Evolutionary conservation across 208 protist genomes (phyloP).

Genomic region (Leishmania arabica): DNA sequence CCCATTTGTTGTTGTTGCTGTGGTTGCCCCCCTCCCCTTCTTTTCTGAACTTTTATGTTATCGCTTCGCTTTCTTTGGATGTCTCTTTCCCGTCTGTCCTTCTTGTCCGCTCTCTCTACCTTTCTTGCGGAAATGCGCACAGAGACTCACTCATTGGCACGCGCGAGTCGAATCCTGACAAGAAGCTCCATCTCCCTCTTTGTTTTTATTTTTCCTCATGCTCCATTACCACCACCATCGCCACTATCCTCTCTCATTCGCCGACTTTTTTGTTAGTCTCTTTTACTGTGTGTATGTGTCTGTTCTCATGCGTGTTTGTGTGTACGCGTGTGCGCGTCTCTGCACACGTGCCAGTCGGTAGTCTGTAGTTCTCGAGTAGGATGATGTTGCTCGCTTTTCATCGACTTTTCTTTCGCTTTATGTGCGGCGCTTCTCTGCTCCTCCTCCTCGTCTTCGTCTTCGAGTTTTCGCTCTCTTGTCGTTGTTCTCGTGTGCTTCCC

Average conservation of each 20-base stretch:
- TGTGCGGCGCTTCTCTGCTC: not conserved
- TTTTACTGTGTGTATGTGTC: not conserved
- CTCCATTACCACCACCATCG: not conserved
- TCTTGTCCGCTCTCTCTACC: not conserved
- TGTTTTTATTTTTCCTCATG: not conserved
- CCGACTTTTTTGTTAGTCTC: not conserved
- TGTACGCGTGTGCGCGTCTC: not conserved
- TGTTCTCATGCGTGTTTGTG: not conserved
- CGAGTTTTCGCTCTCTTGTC: not conserved
- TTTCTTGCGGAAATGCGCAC: not conserved
- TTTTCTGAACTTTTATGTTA: not conserved
- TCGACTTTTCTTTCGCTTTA: not conserved
- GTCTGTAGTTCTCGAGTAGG: not conserved
- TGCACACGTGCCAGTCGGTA: not conserved
- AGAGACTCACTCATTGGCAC: not conserved
- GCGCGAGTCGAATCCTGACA: not conserved
- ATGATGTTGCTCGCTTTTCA: not conserved
- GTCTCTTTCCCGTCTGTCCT: not conserved
- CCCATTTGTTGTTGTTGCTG: not conserved
- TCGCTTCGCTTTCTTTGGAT: not conserved
- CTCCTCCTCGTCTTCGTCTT: not conserved
- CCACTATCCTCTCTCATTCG: not conserved
- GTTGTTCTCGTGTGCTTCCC: not conserved
- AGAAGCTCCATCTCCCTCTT: not conserved
- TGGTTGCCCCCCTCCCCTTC: not conserved